Base-by-base conservation (phyloP, 495 filamentous ascomycete species). In the Sphaerosporella brunnea region DNA sequence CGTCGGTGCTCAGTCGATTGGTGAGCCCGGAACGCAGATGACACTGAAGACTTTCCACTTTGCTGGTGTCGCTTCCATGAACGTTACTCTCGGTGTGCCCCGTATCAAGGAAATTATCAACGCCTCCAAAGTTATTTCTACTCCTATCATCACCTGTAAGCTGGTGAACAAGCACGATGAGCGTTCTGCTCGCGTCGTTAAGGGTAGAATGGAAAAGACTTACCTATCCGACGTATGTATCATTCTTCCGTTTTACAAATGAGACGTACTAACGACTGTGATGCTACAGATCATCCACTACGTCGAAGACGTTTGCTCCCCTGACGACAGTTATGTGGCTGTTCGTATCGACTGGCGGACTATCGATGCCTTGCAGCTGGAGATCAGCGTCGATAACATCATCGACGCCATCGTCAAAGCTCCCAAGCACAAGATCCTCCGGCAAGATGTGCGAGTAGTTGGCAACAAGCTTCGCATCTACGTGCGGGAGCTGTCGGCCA, bases 101-200 rank as follows among this genome's bases (percentile, higher is more conserved):
- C 90, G 90, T 75, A 96, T 97, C 64, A 97, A 96, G 66, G 90
- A 97, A 72, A 97, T 97, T 58, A 97, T 97, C 74, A 96, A 96
- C 65, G 90, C 90, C 4, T 87, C 82, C 8, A 88, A 80, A 62
- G 69, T 67, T 36, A 96, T 97, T 62, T 92, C 83, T 65, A 97
- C 90, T 1, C 90, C 90, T 1, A 79, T 97, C 59, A 90, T 96
- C 49, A 72, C 73, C 11, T 96, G 92, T 55, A 75, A 81, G 16
- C 69, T 96, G 0, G 67, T 79, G 45, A 84, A 77, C 54, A 74
- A 75, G 49, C 64, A 70, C 32, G 70, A 74, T 50, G 74, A 88
- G 42, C 68, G 71, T 41, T 82, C 79, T 13, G 92, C 92, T 13
- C 75, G 81, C 2, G 75, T 92, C 47, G 86, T 92, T 45, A 93